Evolutionary conservation across 306 rosid genomes (phyloP), one percentile per base, ranked within the genome.

Genomic region (Lupinus albus): DNA sequence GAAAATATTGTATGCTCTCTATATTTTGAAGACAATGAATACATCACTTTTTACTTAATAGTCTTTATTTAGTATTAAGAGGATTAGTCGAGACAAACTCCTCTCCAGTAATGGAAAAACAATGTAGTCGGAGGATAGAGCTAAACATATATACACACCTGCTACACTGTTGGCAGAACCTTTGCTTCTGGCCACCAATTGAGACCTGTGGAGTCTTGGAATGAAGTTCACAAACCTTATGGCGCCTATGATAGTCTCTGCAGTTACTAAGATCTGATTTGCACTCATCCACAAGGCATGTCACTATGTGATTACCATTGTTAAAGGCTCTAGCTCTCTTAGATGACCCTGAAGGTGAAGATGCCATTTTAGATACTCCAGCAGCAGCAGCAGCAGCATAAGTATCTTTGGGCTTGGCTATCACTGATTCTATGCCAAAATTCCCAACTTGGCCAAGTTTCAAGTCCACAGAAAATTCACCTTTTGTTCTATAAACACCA

Each of bases 141-240:
- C 3, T 3, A 25, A 25, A 25, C 1, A 0, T 0, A 33, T 4
- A 67, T 18, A 71, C 16, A 45, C 54, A 94, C 99, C 99, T 93
- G 89, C 99, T 93, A 73, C 99, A 93, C 76, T 93, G 99, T 74
- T 93, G 99, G 85, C 97, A 93, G 80, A 93, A 93, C 74, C 99
- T 81, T 81, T 93, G 97, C 48, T 84, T 89, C 5, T 78, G 87
- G 64, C 99, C 99, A 6, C 70, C 79, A 72, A 93, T 86, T 7
- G 87, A 88, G 79, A 89, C 99, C 67, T 86, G 80, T 1, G 99
- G 83, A 72, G 96, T 85, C 78, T 93, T 93, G 32, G 99, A 89
- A 51, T 93, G 99, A 49, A 83, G 81, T 66, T 93, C 99, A 64
- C 99, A 93, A 57, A 93, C 99, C 85, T 93, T 93, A 74, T 93